A percentile compares a stretch with the other conserved stretches of the same genome.
Conservation (phyloP, 2,329 filamentous ascomycete genomes). For the Fusarium buharicum region DNA sequence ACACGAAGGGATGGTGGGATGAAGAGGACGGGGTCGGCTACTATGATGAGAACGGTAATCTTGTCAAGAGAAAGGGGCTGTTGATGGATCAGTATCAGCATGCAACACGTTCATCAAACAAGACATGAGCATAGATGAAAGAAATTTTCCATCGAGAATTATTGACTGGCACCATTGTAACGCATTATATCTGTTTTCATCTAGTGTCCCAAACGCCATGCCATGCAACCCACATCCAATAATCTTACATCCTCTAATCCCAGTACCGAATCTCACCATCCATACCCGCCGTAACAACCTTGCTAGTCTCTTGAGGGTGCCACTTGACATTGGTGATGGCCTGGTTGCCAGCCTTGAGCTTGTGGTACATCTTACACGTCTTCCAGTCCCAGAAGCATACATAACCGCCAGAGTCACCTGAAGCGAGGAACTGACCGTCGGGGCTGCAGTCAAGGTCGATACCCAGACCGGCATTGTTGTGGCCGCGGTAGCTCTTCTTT, state of each 20-base stretch:
- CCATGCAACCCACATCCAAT: slow-evolving; percentile 35
- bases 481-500: slow-evolving; percentile 95
- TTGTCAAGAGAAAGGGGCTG: slow-evolving; percentile 2
- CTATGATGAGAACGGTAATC: slow-evolving; percentile 17
- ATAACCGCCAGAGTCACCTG: slow-evolving; percentile 87
- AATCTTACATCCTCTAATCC: slow-evolving; percentile 68
- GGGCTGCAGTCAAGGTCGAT: slow-evolving; percentile 90
- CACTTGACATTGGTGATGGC: slow-evolving; percentile 89
- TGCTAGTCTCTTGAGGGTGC: slow-evolving; percentile 98
- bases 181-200: slow-evolving; percentile 19
- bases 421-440: slow-evolving; percentile 90
- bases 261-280: slow-evolving; percentile 92
- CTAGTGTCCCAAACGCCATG: slow-evolving; percentile 40
- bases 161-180: slow-evolving; percentile 5
- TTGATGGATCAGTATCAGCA: slow-evolving; percentile 32
- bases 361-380: slow-evolving; percentile 99
- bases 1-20: background rate
- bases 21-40: background rate
- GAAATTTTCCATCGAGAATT: background rate
- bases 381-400: slow-evolving; percentile 99
- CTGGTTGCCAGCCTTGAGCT: slow-evolving; percentile 85
- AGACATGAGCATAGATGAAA: background rate
- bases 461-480: slow-evolving; percentile 94
- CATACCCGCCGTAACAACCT: slow-evolving; percentile 89
- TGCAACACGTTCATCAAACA: background rate